Evolutionary conservation across 192 early-diverging fungal species (phyloP), one percentile per base, ranked within the genome.

Genomic region (Linnemannia exigua): DNA sequence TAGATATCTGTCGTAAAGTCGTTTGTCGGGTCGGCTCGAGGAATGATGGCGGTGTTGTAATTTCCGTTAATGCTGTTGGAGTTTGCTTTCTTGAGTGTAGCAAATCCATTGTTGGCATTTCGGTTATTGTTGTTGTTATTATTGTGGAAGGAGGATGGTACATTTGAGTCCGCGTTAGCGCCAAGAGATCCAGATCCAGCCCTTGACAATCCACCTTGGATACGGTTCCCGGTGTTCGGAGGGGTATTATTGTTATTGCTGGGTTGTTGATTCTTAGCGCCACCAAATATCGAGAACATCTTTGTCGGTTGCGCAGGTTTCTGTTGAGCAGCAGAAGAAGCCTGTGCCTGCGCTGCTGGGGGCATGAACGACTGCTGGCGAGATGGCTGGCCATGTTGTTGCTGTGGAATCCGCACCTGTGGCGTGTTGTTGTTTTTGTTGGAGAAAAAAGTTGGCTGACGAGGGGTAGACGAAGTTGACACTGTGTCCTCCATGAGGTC

Each of bases 281-380:
- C 84, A 77, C 78, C 66, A 77, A 86, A 86, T 58, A 86, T 86
- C n/a, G 77, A 52, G 33, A 86, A 86, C 0, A 74, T 31, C 17
- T 76, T 79, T 2, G 47, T 38, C 0, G 73, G 70, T 33, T 73
- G 70, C n/a, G 75, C 22, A 70, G 72, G 19, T 37, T 35, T 22
- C 38, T 3, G 3, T 9, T 9, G 41, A 44, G 41, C 9, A 44
- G 41, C 9, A 44, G 41, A 44, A 44, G 41, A 44, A 44, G 63
- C 51, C 28, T 67, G 28, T 1, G 47, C 74, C n/a, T 67, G 28
- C 12, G 52, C 25, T 35, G 50, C 36, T 4, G 69, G 36, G 28
- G 33, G 73, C 61, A 15, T 25, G 19, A 44, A 44, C 9, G 48
- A 44, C 46, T 54, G 25, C 36, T 74, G 76, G 38, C 61, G 74